A percentile compares a stretch with the other conserved stretches of the same genome.
These are phyloP conservation scores for Diutina sp. DNA, from an alignment of 1,139 yeast genomes.

Conservation along the genomic window DNA sequence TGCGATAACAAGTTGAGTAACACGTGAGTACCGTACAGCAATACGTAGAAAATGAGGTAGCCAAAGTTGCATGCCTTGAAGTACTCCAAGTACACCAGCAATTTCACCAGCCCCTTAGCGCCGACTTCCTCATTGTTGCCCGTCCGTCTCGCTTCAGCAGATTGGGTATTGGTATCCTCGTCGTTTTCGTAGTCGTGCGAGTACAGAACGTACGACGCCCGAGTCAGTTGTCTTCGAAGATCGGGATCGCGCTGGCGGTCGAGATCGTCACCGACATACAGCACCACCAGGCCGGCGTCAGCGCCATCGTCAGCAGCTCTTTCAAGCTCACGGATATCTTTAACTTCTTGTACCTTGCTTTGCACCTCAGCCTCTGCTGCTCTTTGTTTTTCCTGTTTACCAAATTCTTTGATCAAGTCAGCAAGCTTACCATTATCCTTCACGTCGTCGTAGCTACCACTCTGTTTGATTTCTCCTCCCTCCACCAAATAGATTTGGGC, in stretches of 20 bases:
- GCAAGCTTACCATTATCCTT: neutral
- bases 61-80: conserved; percentile 22
- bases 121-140: conserved; percentile 18
- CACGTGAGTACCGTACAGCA: conserved; percentile 11
- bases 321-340: neutral
- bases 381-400: neutral
- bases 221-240: neutral
- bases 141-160: conserved; percentile 9
- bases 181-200: conserved; percentile 12
- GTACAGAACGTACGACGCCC: neutral
- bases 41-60: conserved; percentile 15
- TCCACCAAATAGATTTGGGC: conserved; percentile 20
- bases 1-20: conserved; percentile 15
- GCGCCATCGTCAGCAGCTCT: neutral
- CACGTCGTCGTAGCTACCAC: conserved; percentile 6
- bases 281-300: neutral
- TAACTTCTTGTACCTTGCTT: neutral
- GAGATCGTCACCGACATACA: conserved; percentile 4
- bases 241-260: neutral
- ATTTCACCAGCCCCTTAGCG: conserved; percentile 20
- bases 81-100: conserved; percentile 19
- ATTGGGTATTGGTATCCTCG: conserved; percentile 3
- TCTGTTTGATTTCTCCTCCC: conserved; percentile 12
- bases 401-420: neutral
- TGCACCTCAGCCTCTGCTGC: conserved; percentile 4